Base-by-base conservation (phyloP, 1,139 yeast species). In the Protomyces inundatus region DNA sequence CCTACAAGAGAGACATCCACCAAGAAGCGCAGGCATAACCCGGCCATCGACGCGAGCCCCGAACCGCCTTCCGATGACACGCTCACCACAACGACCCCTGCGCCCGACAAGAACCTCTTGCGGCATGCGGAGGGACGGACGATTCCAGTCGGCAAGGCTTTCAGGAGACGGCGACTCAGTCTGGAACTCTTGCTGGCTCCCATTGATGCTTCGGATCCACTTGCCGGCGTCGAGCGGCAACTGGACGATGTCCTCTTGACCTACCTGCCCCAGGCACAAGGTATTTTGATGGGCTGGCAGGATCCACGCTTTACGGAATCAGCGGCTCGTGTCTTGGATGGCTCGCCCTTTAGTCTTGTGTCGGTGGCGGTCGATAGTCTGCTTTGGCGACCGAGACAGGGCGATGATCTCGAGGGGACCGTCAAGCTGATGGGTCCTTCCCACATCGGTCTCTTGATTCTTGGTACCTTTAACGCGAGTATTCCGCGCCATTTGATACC, bases 401-500 rank as follows among this genome's bases (percentile, higher is more conserved):
- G 96, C 4, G 98, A 93, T 72, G 77, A 80, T 1, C 50, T 69
- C 10, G 96, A 91, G 73, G 98, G 98, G 5, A 82, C 84, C 77
- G 82, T 88, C 65, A 90, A 90, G 77, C 84, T 93, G 82, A 97
- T 91, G 77, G 87, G 97, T 1, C 97, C 96, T 14, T 87, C 96
- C 6, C 98, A 93, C 73, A 86, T 95, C 71, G 98, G 98, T 67
- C 79, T 93, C 68, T 81, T 93, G 70, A 81, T 93, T 62, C 93
- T 89, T 74, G 98, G 93, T 75, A 89, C 96, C 0, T 93, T 93
- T 78, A 95, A 93, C 76, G 98, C 97, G 40, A 85, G 95, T 63
- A 90, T 93, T 69, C 89, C 88, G 75, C 85, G 88, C 74, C 86
- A 82, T 73, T 84, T 84, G 70, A 90, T 93, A 68, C 98, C 98